phyloP scores from a whole-genome alignment of 208 protist species.

The Acanthamoeba healyi region DNA sequence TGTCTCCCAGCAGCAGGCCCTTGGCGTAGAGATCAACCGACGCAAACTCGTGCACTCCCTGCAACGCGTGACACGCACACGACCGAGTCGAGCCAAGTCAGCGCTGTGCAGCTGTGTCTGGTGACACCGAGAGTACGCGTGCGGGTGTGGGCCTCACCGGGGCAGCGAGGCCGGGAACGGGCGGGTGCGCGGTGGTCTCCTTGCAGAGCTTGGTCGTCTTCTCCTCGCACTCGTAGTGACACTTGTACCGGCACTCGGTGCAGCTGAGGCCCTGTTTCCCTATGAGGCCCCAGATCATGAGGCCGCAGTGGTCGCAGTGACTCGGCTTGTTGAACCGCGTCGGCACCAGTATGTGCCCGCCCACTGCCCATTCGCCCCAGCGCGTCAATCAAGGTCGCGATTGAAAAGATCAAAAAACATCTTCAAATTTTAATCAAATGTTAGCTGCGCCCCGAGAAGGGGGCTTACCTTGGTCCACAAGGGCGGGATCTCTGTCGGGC shows the following conservation, averaged over 20 bases:
- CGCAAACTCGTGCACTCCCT: not conserved
- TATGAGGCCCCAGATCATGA: conserved; percentile 41
- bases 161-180: conserved; percentile 3
- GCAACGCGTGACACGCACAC: not conserved
- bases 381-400: too few species aligned
- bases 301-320: conserved; percentile 45
- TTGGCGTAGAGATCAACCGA: conserved; percentile 7
- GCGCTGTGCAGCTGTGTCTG: not conserved
- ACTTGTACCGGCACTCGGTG: conserved; percentile 29
- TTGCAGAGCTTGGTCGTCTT: conserved; percentile 34
- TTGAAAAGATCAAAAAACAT: not conserved
- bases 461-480: not conserved
- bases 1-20: not conserved
- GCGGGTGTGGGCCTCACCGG: not conserved
- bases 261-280: conserved; percentile 17
- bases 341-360: not conserved
- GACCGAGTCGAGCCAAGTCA: too few species aligned
- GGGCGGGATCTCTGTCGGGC: not conserved
- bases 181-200: not conserved
- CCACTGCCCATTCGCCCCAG: too few species aligned
- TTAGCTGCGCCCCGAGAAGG: not conserved
- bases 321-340: conserved; percentile 35
- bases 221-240: conserved; percentile 35
- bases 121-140: not conserved
- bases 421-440: not conserved